Conservation (phyloP, 1,139 yeast species). For the Candida sanyaensis region DNA sequence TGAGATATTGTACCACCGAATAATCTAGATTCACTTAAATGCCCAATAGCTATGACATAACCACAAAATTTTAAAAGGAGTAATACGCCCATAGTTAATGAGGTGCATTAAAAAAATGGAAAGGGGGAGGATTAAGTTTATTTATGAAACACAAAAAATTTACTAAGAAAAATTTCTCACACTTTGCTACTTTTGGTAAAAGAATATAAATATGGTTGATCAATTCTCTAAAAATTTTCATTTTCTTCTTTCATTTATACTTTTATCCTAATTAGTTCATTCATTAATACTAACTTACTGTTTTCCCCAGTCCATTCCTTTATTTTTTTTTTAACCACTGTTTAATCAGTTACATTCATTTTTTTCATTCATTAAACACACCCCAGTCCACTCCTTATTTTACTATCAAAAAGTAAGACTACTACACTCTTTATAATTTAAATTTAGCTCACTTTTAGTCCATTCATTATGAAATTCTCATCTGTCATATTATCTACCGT, state of each 20-base stretch:
- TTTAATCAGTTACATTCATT: background rate
- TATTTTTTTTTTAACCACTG: background rate
- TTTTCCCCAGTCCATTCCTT: constrained; percentile 1
- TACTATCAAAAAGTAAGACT: background rate
- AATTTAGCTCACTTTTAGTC: background rate
- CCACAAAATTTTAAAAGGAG: too few relatives aligned
- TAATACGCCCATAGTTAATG: too few relatives aligned
- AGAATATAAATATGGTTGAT: background rate
- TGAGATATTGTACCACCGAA: background rate
- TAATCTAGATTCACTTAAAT: background rate
- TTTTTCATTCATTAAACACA: background rate
- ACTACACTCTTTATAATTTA: background rate
- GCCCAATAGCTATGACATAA: background rate
- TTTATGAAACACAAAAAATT: background rate
- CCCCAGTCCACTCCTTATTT: constrained; percentile 2
- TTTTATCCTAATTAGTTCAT: constrained; percentile 4
- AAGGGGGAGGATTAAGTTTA: background rate
- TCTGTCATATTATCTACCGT: constrained; percentile 14
- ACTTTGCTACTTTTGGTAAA: background rate
- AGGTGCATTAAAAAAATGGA: background rate
- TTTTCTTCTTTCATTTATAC: background rate
- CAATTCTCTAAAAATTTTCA: background rate
- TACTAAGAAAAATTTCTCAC: background rate
- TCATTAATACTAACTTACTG: background rate
- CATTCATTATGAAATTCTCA: constrained; percentile 19